phyloP scores from a whole-genome alignment of 2,329 filamentous ascomycete species.

The Fusarium tuaranense region DNA sequence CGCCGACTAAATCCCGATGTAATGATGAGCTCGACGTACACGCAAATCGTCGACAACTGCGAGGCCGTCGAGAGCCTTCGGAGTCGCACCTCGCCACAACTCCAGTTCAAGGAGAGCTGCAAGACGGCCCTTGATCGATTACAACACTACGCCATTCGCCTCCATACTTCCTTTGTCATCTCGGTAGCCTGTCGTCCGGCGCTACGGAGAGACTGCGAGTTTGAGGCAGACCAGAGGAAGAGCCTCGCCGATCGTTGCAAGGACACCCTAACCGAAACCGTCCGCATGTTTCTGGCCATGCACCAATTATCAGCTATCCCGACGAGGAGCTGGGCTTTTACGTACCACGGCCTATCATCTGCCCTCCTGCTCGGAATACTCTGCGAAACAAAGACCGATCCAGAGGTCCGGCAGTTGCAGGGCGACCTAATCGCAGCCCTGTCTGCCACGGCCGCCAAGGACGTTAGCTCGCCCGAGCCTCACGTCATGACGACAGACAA shows the following conservation, averaged over 20 bases:
- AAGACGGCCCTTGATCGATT: conserved; percentile 72
- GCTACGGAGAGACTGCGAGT: conserved; percentile 65
- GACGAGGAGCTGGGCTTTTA: conserved; percentile 76
- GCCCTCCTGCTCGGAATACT: conserved; percentile 73
- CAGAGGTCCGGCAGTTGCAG: conserved; percentile 72
- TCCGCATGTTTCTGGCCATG: conserved; percentile 77
- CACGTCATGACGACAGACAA: conserved; percentile 67
- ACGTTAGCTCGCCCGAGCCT: conserved; percentile 64
- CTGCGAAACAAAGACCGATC: conserved; percentile 72
- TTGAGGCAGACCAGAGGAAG: conserved; percentile 65
- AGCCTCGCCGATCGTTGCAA: conserved; percentile 70
- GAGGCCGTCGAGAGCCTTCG: conserved; percentile 65
- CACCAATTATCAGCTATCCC: conserved; percentile 75
- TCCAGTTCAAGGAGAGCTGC: conserved; percentile 71
- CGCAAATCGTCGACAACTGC: conserved; percentile 69
- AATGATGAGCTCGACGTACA: conserved; percentile 61
- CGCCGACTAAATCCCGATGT: conserved; percentile 67
- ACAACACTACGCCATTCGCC: conserved; percentile 72
- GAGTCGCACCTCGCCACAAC: conserved; percentile 60
- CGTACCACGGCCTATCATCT: conserved; percentile 74
- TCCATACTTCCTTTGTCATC: conserved; percentile 74
- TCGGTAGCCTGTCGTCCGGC: conserved; percentile 74
- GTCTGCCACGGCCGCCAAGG: conserved; percentile 73
- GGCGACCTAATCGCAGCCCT: conserved; percentile 73
- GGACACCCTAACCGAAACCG: conserved; percentile 71